Conservation (phyloP, 257 asterid genomes). For the Solanum paucissectum region DNA sequence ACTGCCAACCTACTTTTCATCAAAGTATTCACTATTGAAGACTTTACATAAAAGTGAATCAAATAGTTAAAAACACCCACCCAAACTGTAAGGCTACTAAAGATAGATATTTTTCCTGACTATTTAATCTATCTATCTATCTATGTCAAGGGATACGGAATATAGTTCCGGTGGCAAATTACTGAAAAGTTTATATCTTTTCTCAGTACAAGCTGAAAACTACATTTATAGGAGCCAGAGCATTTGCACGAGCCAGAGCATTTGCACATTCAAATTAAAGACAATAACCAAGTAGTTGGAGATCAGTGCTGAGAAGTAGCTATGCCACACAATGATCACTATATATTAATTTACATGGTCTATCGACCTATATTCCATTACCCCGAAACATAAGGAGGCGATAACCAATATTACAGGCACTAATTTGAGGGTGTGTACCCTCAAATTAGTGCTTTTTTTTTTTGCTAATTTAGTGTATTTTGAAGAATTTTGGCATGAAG, state of each 20-base stretch:
- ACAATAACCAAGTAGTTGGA: not conserved
- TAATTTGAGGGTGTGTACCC: not conserved
- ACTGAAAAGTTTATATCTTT: not conserved
- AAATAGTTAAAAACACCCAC: not conserved
- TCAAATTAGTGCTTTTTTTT: not conserved
- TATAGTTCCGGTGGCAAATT: not conserved
- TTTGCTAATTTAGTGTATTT: not conserved
- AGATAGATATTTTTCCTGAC: not conserved
- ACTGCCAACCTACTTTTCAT: not conserved
- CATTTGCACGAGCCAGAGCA: not conserved
- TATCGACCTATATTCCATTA: not conserved
- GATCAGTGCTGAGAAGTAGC: not conserved
- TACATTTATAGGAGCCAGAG: not conserved
- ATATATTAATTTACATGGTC: not conserved
- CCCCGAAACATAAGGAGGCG: not conserved
- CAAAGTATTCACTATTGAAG: not conserved
- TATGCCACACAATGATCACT: not conserved
- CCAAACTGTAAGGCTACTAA: not conserved
- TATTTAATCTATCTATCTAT: not conserved
- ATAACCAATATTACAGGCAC: not conserved
- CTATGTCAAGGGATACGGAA: not conserved
- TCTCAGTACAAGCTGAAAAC: not conserved
- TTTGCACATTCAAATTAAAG: not conserved
- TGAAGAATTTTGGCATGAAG: not conserved
- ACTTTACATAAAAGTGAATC: not conserved